Conservation (phyloP, 1,284 basidiomycete genomes). For the Cutaneotrichosporon cutaneum region DNA sequence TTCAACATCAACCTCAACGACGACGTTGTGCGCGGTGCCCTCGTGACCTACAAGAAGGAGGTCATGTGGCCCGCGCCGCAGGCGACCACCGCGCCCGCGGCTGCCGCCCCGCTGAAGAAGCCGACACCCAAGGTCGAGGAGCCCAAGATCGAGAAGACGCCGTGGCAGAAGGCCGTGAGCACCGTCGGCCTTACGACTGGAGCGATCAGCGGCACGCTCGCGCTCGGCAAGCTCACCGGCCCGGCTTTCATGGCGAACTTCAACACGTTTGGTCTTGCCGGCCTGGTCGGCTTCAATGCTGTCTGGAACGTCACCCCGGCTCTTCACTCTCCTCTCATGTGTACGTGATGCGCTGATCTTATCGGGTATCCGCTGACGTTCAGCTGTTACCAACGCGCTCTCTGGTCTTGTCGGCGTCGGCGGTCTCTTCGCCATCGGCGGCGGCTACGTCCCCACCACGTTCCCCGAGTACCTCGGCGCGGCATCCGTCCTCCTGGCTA, state of each 20-base stretch:
- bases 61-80: conserved; percentile 60
- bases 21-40: conserved; percentile 76
- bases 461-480: conserved; percentile 74
- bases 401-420: conserved; percentile 74
- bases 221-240: conserved; percentile 71
- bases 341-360: conserved; percentile 20
- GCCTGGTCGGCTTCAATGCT: conserved; percentile 77
- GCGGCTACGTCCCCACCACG: conserved; percentile 75
- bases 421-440: conserved; percentile 83
- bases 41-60: conserved; percentile 68
- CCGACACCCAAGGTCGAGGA: conserved; percentile 56
- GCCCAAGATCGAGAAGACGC: conserved; percentile 59
- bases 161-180: conserved; percentile 73
- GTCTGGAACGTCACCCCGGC: conserved; percentile 84
- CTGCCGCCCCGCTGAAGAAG: conserved; percentile 56
- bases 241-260: conserved; percentile 79
- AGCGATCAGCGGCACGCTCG: conserved; percentile 69
- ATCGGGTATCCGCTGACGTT: conserved; percentile 5
- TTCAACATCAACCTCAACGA: conserved; percentile 71
- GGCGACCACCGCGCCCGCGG: conserved; percentile 47
- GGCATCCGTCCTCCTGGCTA: conserved; percentile 73
- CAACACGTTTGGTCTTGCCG: conserved; percentile 69
- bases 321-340: conserved; percentile 61
- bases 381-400: conserved; percentile 48
- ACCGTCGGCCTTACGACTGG: conserved; percentile 69